These are phyloP conservation scores for Apiotrichum mycotoxinovorans DNA, from an alignment of 1,284 basidiomycete genomes.

Conservation along the genomic window DNA sequence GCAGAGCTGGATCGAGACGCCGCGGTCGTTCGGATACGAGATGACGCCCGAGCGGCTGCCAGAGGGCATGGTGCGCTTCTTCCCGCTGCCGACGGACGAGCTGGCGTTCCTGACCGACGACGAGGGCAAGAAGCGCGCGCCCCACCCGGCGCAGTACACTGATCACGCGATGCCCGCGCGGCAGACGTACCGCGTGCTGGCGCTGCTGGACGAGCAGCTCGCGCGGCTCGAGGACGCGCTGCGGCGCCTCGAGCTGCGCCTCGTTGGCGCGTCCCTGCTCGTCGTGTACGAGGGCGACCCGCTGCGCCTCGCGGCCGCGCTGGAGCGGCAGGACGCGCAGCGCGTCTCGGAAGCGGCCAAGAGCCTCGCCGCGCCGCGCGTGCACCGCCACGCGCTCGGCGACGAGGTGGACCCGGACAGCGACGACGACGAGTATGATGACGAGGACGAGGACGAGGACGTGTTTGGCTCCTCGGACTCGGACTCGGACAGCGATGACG, in stretches of 20 bases:
- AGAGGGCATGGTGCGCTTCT: constrained; percentile 71
- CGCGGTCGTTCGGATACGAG: constrained; percentile 76
- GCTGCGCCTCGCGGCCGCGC: constrained; percentile 51
- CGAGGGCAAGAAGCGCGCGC: not conserved
- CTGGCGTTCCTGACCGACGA: constrained; percentile 1
- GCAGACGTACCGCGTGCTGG: constrained; percentile 61
- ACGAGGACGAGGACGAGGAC: constrained; percentile 28
- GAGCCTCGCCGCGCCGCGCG: constrained; percentile 2
- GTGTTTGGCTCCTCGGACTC: constrained; percentile 44
- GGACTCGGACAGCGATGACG: constrained; percentile 35
- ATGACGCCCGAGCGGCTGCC: constrained; percentile 66
- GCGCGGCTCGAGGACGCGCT: constrained; percentile 58
- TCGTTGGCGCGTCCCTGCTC: constrained; percentile 76
- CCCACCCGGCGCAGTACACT: constrained; percentile 13
- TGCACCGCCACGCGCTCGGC: constrained; percentile 21
- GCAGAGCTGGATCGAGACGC: constrained; percentile 58
- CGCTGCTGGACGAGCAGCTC: constrained; percentile 53
- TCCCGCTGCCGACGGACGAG: constrained; percentile 56
- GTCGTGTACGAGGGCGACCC: constrained; percentile 78
- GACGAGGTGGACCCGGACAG: constrained; percentile 49
- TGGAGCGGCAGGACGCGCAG: constrained; percentile 50
- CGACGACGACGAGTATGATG: constrained; percentile 24
- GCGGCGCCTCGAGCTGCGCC: constrained; percentile 63
- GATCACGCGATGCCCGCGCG: constrained; percentile 56
- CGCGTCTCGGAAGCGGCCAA: constrained; percentile 10